Evolutionary conservation across 208 protist genomes (phyloP), one percentile per base, ranked within the genome.

Genomic region (Trypanosoma mega): DNA sequence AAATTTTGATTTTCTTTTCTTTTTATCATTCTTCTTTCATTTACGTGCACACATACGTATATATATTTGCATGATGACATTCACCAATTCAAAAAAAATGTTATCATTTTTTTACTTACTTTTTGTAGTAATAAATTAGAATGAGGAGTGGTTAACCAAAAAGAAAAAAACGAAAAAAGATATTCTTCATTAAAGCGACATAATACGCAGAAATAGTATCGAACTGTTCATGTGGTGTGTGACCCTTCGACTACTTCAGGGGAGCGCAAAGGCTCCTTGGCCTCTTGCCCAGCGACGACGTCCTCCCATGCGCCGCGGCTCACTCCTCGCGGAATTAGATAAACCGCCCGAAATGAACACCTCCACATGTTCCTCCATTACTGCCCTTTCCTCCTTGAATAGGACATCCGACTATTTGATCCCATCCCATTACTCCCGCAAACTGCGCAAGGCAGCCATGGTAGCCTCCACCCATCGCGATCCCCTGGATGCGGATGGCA

Each of bases 371-470:
- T 39, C 34, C 34, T 6, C 34, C 34, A 39, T 12, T 39, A 16
- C 34, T 12, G 8, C 12, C 12, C 6, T 12, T 16, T 6, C n/a
- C 21, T n/a, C 33, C 14, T 12, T 36, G 2, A 23, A 14, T 33
- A 36, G 43, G 16, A 34, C 21, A 37, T 20, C 66, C 9, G 29
- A 9, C 14, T 72, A 66, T 21, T n/a, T 77, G 29, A 31, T 59
- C 49, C 71, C 71, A 23, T 72, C 71, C 5, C 65, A 55, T 39
- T 68, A 65, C 39, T 53, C 60, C 11, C 36, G 44, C 12, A 67
- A 43, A 45, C 44, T 72, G 3, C n/a, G 49, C 33, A 44, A 27
- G 27, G 41, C 26, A 52, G 66, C 65, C 43, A 74, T 76, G 26
- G 43, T 64, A 44, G 49, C n/a, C n/a, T n/a, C n/a, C n/a, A n/a